Percentiles rank a stretch among this genome's conserved stretches.
phyloP scores from a whole-genome alignment of 2,329 filamentous ascomycete species.

The Colletotrichum costaricense region DNA sequence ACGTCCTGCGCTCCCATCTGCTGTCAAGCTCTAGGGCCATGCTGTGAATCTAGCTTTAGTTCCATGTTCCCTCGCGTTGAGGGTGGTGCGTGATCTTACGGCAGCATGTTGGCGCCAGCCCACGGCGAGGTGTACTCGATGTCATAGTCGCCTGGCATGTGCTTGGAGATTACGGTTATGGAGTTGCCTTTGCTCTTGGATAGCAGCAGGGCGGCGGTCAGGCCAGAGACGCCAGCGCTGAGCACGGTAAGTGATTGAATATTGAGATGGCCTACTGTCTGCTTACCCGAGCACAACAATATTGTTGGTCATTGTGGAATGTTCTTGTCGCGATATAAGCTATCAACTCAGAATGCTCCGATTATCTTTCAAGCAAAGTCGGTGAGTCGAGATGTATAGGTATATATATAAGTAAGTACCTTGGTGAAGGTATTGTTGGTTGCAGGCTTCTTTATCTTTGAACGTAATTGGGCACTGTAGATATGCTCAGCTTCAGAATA shows the following conservation, averaged over 20 bases:
- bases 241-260: background rate
- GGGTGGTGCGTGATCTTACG: constrained; percentile 55
- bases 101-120: constrained; percentile 81
- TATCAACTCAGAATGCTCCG: background rate
- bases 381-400: background rate
- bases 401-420: background rate
- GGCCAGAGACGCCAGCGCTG: constrained; percentile 62
- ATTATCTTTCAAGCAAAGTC: background rate
- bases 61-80: background rate
- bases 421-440: too few species aligned
- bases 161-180: constrained; percentile 67
- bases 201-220: constrained; percentile 62
- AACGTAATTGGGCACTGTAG: background rate
- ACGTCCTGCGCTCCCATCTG: constrained; percentile 68
- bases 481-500: background rate
- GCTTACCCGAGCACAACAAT: constrained; percentile 53
- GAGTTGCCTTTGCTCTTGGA: constrained; percentile 55
- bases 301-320: constrained; percentile 61
- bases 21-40: constrained; percentile 48
- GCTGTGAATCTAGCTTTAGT: constrained; percentile 36
- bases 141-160: constrained; percentile 89
- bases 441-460: background rate
- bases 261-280: background rate
- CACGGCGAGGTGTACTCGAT: constrained; percentile 86
- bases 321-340: background rate